Evolutionary conservation across 1,284 basidiomycete species (phyloP).

Genomic region (Rhizoctonia solani): DNA sequence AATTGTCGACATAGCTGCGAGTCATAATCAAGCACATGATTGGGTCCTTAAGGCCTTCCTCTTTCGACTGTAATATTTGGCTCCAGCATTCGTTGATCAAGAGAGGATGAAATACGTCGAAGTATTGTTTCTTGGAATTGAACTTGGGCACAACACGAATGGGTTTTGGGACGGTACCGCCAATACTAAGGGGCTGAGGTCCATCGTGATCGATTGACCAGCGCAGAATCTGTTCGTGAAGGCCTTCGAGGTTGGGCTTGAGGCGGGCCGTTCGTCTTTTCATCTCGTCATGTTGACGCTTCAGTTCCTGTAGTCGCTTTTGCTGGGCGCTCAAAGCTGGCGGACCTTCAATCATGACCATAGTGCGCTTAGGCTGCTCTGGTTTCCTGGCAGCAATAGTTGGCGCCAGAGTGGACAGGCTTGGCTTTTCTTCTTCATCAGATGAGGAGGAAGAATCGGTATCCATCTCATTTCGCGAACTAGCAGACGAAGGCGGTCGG

Average conservation of each 20-base stretch:
- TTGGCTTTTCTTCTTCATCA: conserved; percentile 25
- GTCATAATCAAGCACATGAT: conserved; percentile 64
- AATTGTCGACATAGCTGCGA: conserved; percentile 70
- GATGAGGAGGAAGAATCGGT: conserved; percentile 1
- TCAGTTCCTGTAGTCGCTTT: conserved; percentile 10
- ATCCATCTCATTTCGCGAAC: conserved; percentile 16
- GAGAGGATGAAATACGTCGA: conserved; percentile 81
- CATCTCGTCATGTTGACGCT: conserved; percentile 9
- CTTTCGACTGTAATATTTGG: conserved; percentile 79
- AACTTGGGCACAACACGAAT: conserved; percentile 59
- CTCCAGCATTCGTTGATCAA: conserved; percentile 92
- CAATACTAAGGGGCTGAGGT: conserved; percentile 58
- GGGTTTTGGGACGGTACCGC: conserved; percentile 45
- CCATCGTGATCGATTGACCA: conserved; percentile 57
- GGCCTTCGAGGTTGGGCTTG: conserved; percentile 14
- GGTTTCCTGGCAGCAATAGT: conserved; percentile 15
- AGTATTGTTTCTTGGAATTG: conserved; percentile 75
- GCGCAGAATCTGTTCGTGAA: conserved; percentile 29
- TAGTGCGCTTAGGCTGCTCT: conserved; percentile 25
- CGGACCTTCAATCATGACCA: conserved; percentile 24
- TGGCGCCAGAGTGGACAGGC: conserved; percentile 12
- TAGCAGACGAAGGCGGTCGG: conserved; percentile 43
- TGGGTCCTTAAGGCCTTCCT: conserved; percentile 56
- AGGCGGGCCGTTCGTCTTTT: conserved; percentile 20
- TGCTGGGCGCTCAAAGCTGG: conserved; percentile 9